These are phyloP conservation scores for Lindgomyces ingoldianus DNA, from an alignment of 495 filamentous ascomycete species.

Conservation along the genomic window DNA sequence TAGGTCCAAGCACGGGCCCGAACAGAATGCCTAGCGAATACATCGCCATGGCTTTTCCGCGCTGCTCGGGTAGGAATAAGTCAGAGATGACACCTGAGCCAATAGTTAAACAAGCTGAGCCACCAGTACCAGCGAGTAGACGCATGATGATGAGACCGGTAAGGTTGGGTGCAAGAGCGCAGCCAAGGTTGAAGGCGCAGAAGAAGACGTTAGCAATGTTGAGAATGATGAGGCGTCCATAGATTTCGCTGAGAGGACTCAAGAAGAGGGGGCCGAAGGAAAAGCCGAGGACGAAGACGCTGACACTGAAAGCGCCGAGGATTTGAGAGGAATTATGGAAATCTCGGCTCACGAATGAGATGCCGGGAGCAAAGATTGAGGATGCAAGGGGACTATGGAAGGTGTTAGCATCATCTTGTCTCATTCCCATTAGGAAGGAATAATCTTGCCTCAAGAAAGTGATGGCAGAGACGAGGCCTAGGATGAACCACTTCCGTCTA, in stretches of 20 bases:
- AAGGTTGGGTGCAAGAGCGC: conserved; percentile 64
- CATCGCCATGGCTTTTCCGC: conserved; percentile 29
- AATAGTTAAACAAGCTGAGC: conserved; percentile 56
- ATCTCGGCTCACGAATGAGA: conserved; percentile 18
- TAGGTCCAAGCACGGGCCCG: conserved; percentile 51
- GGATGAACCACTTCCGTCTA: conserved; percentile 49
- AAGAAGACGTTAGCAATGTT: conserved; percentile 33
- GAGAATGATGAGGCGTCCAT: conserved; percentile 57
- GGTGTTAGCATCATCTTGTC: background rate
- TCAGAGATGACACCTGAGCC: conserved; percentile 44
- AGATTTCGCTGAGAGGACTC: conserved; percentile 73
- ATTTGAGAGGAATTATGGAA: conserved; percentile 45
- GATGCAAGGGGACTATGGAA: conserved; percentile 30
- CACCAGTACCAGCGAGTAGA: conserved; percentile 64
- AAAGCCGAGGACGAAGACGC: conserved; percentile 62
- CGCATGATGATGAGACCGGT: conserved; percentile 63
- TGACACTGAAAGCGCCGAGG: conserved; percentile 55
- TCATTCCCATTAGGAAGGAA: background rate
- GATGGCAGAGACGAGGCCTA: conserved; percentile 46
- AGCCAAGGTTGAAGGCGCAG: conserved; percentile 64
- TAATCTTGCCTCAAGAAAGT: conserved; percentile 31
- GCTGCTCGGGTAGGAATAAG: conserved; percentile 25
- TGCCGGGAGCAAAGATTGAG: conserved; percentile 35
- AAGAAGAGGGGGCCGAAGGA: conserved; percentile 65
- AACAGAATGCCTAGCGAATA: conserved; percentile 33